These are phyloP conservation scores for Arachis monticola DNA, from an alignment of 331 rosid species.

Conservation along the genomic window DNA sequence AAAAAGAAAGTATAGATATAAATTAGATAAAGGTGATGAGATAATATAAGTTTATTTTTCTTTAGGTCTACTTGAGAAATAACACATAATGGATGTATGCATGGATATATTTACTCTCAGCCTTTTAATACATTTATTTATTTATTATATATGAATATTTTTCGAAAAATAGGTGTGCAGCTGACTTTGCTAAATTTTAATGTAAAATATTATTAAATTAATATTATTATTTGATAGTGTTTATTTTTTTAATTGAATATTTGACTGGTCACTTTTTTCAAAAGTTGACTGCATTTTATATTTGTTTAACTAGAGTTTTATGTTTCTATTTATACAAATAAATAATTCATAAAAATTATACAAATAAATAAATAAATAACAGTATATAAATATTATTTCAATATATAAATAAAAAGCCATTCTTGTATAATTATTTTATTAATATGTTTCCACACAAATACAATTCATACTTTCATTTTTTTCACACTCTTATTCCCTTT, in stretches of 20 bases:
- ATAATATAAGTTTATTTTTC: background rate
- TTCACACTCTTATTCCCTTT: slow-evolving; percentile 5
- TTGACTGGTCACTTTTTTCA: background rate
- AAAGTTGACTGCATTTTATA: background rate
- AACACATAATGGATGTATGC: background rate
- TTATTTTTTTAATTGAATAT: background rate
- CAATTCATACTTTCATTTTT: background rate
- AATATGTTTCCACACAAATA: background rate
- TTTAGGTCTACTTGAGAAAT: background rate
- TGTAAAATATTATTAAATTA: too few species aligned
- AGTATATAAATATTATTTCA: background rate
- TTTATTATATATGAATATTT: too few species aligned
- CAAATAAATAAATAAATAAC: too few species aligned
- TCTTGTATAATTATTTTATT: background rate
- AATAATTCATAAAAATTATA: too few species aligned
- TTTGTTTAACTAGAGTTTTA: too few species aligned
- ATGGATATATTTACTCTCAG: background rate
- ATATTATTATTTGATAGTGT: too few species aligned
- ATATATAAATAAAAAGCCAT: background rate
- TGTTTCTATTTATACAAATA: too few species aligned
- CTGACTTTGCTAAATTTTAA: too few species aligned
- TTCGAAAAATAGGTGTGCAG: too few species aligned
- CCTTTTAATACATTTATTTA: background rate
- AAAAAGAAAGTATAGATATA: background rate
- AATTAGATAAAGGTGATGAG: background rate